Base-by-base conservation (phyloP, 2,329 filamentous ascomycete species). In the Elsinoe australis region DNA sequence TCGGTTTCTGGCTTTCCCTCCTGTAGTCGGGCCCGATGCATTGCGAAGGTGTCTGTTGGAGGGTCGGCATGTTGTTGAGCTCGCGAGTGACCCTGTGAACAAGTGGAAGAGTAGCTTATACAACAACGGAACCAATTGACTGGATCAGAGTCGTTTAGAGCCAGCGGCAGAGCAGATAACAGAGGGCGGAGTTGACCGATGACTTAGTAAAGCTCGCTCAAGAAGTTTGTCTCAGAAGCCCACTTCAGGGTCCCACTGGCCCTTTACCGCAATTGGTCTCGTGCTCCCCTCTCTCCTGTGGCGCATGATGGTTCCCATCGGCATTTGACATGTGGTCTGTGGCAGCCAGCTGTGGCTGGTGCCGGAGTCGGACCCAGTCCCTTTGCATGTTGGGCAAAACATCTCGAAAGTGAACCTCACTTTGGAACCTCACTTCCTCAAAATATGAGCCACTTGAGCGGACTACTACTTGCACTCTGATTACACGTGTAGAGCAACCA, bases 21-120 rank as follows among this genome's bases (percentile, higher is more conserved):
- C 80, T 79, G 67, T 95, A 95, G 54, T 83, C 75, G 38, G 87
- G 88, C 1, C 89, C 89, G 52, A 95, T 79, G 54, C 77, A 80
- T 65, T 87, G 62, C 52, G 68, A 71, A 28, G 71, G 70, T 4
- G 50, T 49, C 21, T 34, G 45, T 31, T 48, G 45, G 26, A 44
- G 14, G 7, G 39, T 44, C 12, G 39, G 39, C 39, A 44, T 44
- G 7, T 32, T 32, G 39, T 19, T 10, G 33, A 14, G n/a, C 14
- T 5, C 14, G 17, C 8, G 9, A 21, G 10, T 19, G 9, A 9
- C 28, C 14, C 39, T 44, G 21, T 17, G 24, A 44, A 24, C 39
- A 26, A 44, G 28, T 29, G 24, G 19, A 24, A 28, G 8, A 17
- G 32, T 28, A 21, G 39, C 14, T 29, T 10, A 17, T 29, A 18